A percentile compares a stretch with the other conserved stretches of the same genome.
phyloP scores from a whole-genome alignment of 768 basidiomycete genomes.

The Calocybe gangraenosa region DNA sequence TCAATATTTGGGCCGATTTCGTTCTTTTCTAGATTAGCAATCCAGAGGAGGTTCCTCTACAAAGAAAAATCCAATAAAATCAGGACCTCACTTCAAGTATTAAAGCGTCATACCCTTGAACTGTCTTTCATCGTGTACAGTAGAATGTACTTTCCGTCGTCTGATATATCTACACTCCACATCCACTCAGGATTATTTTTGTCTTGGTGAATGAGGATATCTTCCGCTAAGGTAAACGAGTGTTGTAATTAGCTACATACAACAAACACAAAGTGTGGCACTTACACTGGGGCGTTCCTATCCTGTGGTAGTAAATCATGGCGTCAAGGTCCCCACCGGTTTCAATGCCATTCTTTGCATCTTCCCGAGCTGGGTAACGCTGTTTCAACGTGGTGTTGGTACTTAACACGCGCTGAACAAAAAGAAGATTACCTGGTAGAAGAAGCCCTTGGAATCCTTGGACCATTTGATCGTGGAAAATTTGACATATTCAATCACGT shows the following conservation, averaged over 20 bases:
- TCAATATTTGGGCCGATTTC: slow-evolving; percentile 60
- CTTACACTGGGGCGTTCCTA: slow-evolving; percentile 69
- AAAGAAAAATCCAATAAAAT: neutral
- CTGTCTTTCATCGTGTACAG: slow-evolving; percentile 57
- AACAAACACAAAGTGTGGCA: slow-evolving; percentile 6
- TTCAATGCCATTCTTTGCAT: slow-evolving; percentile 50
- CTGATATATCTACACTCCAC: slow-evolving; percentile 52
- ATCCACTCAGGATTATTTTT: slow-evolving; percentile 61
- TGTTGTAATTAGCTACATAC: slow-evolving; percentile 1
- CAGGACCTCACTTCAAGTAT: neutral
- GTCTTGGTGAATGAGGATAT: slow-evolving; percentile 65
- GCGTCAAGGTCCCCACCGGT: slow-evolving; percentile 63
- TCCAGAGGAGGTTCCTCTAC: slow-evolving; percentile 76
- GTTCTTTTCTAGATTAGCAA: slow-evolving; percentile 58
- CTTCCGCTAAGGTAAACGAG: slow-evolving; percentile 43
- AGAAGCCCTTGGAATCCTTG: slow-evolving; percentile 76
- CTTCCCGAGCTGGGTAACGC: slow-evolving; percentile 54
- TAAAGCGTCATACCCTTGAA: slow-evolving; percentile 42
- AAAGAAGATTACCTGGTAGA: slow-evolving; percentile 56
- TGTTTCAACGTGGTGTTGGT: slow-evolving; percentile 10
- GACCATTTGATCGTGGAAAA: slow-evolving; percentile 74
- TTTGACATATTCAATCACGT: slow-evolving; percentile 73
- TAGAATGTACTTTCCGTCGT: slow-evolving; percentile 64
- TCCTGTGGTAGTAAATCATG: slow-evolving; percentile 70
- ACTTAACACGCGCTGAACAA: slow-evolving; percentile 16